Evolutionary conservation across 176 grass and related monocot genomes (phyloP), one percentile per base, ranked within the genome.

Genomic region (barley (Hordeum vulgare)): DNA sequence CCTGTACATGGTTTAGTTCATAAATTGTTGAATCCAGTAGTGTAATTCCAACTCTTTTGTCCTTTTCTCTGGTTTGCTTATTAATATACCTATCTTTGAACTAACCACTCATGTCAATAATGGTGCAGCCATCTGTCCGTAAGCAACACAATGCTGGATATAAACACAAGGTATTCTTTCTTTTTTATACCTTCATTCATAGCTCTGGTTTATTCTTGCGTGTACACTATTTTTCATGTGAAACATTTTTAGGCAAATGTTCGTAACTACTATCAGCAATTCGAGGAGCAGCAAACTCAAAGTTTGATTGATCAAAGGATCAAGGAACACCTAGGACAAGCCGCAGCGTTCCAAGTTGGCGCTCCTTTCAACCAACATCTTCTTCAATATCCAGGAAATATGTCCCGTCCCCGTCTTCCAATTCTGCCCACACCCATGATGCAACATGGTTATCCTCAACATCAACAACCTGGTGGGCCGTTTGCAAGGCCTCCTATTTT

Each of bases 291-390:
- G 56, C 93, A 98, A 83, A 98, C 96, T 53, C 96, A 98, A 83
- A 98, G 89, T 80, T 88, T 98, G 81, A 98, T 98, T 87, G 96
- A 98, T 87, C 91, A 98, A 78, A 95, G 93, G 87, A 98, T 98
- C 47, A 98, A 98, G 73, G 96, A 98, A 68, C 96, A 98, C 88
- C 81, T 98, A 25, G 96, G 96, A 31, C 96, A 97, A 80, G 92
- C 95, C 67, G 95, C 86, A 62, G 90, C 92, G 76, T 97, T 93
- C 82, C 96, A 98, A 84, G 92, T 92, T 25, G 93, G 93, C 88
- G 87, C 82, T n/a, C 66, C 87, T 68, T 94, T 88, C 83, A 92
- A 90, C 33, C 93, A 86, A 70, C 90, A 94, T 86, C 76, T 94
- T 57, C 84, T 94, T 31, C 70, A 85, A 39, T 73, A 88, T 66